These are phyloP conservation scores for Cladophialophora chaetospira DNA, from an alignment of 2,329 filamentous ascomycete genomes.

Conservation along the genomic window DNA sequence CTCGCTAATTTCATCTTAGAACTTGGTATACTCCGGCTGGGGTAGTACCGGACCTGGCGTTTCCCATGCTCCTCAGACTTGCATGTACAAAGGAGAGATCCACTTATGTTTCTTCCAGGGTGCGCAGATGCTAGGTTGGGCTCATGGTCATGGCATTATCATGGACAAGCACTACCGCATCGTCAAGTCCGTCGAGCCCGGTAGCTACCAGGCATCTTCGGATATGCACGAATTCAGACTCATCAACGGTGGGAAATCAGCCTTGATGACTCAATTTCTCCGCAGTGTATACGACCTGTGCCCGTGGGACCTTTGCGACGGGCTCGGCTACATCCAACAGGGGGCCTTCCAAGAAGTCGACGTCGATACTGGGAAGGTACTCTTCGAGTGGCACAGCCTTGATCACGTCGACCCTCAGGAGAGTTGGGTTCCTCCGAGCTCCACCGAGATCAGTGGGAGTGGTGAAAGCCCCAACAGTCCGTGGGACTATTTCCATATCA, in stretches of 20 bases:
- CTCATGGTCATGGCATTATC: constrained; percentile 55
- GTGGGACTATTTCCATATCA: constrained; percentile 51
- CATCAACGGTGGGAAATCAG: constrained; percentile 47
- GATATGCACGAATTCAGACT: constrained; percentile 58
- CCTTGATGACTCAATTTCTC: constrained; percentile 46
- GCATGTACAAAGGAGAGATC: constrained; percentile 50
- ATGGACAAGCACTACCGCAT: constrained; percentile 54
- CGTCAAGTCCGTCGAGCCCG: constrained; percentile 49
- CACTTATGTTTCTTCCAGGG: constrained; percentile 58
- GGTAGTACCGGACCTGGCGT: constrained; percentile 53
- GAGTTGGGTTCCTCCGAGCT: constrained; percentile 50
- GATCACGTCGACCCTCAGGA: constrained; percentile 56
- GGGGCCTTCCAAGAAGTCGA: constrained; percentile 57
- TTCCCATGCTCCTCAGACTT: constrained; percentile 52
- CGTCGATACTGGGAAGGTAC: constrained; percentile 54
- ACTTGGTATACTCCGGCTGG: constrained; percentile 55
- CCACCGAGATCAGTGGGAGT: constrained; percentile 50
- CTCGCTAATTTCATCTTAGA: constrained; percentile 34
- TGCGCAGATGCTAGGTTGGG: constrained; percentile 55
- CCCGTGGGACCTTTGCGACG: constrained; percentile 42
- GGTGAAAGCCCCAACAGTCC: constrained; percentile 49
- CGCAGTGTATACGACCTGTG: constrained; percentile 52
- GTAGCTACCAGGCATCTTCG: constrained; percentile 36
- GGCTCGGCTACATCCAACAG: constrained; percentile 55
- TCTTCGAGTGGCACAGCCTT: constrained; percentile 63